Base-by-base conservation (phyloP, 139 green algal species). In the Chlorella sp. region DNA sequence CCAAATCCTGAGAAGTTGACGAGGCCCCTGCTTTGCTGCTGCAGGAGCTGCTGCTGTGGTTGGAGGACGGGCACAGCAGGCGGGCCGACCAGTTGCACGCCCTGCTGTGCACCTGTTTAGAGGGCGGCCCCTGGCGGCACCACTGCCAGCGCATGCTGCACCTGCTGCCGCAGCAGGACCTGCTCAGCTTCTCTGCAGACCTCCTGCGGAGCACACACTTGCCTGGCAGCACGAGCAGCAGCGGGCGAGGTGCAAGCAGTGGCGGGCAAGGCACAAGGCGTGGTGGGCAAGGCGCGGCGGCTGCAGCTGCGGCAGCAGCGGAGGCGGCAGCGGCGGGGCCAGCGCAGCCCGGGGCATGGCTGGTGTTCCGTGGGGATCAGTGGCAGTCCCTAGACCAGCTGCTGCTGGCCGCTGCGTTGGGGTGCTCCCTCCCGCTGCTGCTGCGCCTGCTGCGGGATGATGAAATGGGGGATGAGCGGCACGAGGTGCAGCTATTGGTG, bases 81-180 rank as follows among this genome's bases (percentile, higher is more conserved):
- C 36, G 77, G 37, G 85, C 83, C 21, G 40, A 86, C 22, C 76
- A 40, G 1, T 40, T 91, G 76, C 34, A 71, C 34, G 66, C n/a
- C 2, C 68, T 86, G 80, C 66, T 90, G 42, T 73, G 81, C 2
- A n/a, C 83, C 53, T 91, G 68, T 71, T 15, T 93, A 37, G 78
- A 76, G 28, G 19, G 34, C 14, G 48, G 79, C 40, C 15, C 61
- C 61, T 90, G 85, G 84, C 28, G 57, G 57, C 88, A 48, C 18
- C 68, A 88, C 60, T 88, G 68, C 61, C 87, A 86, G 57, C 88
- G 84, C 12, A 77, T 93, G 78, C 85, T 91, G 83, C 88, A 60
- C 36, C 83, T 93, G 87, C 85, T 93, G 88, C 83, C 82, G 2
- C 83, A 89, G 36, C 40, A 30, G 5, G 88, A 91, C 83, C 81